Percentiles rank a stretch among this genome's conserved stretches.
Conservation (phyloP, 257 asterid species). For the Lavandula angustifolia region DNA sequence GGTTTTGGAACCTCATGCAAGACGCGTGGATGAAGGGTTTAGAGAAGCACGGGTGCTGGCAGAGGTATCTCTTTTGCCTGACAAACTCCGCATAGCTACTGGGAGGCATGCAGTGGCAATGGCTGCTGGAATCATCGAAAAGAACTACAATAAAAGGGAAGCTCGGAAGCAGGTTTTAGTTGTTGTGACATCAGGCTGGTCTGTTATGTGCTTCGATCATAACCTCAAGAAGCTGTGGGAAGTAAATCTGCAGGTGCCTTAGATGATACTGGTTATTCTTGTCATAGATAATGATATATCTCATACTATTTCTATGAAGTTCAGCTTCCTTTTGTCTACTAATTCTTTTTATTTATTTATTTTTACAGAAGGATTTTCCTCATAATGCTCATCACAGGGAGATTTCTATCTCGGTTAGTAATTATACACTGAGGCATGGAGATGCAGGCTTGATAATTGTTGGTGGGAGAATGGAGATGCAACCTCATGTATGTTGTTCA, state of each 20-base stretch:
- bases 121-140: conserved; percentile 90
- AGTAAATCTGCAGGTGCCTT: conserved; percentile 76
- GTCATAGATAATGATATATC: conserved; percentile 19
- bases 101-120: conserved; percentile 97
- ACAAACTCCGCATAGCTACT: conserved; percentile 77
- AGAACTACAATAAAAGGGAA: conserved; percentile 61
- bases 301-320: conserved; percentile 11
- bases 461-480: conserved; percentile 99
- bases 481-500: conserved; percentile 73
- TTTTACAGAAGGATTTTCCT: conserved; percentile 81
- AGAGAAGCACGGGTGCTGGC: conserved; percentile 84
- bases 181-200: conserved; percentile 96
- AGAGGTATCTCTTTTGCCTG: conserved; percentile 87
- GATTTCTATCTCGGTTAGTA: conserved; percentile 80
- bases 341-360: conserved; percentile 29
- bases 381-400: conserved; percentile 97
- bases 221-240: conserved; percentile 97
- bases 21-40: conserved; percentile 95
- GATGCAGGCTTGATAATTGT: conserved; percentile 89
- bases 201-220: conserved; percentile 97
- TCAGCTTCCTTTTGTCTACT: conserved; percentile 17
- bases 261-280: conserved; percentile 19
- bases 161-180: conserved; percentile 87
- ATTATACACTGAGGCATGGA: conserved; percentile 91
- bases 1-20: conserved; percentile 86